Percentiles rank a stretch among this genome's conserved stretches.
Conservation (phyloP, 768 basidiomycete species). For the Lactarius quietus region DNA sequence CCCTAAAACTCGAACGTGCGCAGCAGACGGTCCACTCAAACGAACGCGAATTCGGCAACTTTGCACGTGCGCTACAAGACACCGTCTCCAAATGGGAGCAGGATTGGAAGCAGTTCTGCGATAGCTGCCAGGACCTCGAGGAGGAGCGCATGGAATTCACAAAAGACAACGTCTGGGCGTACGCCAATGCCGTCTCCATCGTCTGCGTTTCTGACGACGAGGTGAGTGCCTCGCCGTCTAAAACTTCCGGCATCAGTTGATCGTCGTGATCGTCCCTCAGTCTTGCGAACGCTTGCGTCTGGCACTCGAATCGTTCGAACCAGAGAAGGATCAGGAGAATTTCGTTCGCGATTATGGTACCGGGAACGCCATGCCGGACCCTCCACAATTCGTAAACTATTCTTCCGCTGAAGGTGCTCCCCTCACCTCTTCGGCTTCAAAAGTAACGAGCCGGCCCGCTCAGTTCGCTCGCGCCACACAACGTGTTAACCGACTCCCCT, state of each 20-base stretch:
- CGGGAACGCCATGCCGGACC: constrained; percentile 82
- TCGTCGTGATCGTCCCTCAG: constrained; percentile 39
- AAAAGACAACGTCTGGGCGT: constrained; percentile 95
- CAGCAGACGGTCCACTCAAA: constrained; percentile 87
- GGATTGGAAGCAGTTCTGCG: constrained; percentile 93
- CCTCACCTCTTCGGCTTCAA: constrained; percentile 54
- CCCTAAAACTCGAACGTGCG: constrained; percentile 80
- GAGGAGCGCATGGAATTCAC: constrained; percentile 92
- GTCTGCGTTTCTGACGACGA: constrained; percentile 96
- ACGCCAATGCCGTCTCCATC: constrained; percentile 93
- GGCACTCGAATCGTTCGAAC: constrained; percentile 84
- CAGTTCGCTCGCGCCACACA: constrained; percentile 47
- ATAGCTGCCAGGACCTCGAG: constrained; percentile 93
- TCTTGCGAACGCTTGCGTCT: constrained; percentile 88
- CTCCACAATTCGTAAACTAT: constrained; percentile 84
- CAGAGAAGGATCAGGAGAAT: constrained; percentile 81
- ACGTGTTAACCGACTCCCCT: constrained; percentile 30
- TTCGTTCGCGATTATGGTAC: constrained; percentile 91
- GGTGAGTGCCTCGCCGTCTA: constrained; percentile 44
- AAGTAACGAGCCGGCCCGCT: constrained; percentile 55
- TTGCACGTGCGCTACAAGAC: constrained; percentile 72
- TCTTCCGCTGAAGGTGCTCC: constrained; percentile 51
- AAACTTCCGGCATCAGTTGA: constrained; percentile 3
- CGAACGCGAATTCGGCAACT: constrained; percentile 90
- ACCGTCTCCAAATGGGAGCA: constrained; percentile 85